A percentile compares a stretch with the other conserved stretches of the same genome.
Conservation (phyloP, 352 stramenopile species). For the Aphanomyces astaci region DNA sequence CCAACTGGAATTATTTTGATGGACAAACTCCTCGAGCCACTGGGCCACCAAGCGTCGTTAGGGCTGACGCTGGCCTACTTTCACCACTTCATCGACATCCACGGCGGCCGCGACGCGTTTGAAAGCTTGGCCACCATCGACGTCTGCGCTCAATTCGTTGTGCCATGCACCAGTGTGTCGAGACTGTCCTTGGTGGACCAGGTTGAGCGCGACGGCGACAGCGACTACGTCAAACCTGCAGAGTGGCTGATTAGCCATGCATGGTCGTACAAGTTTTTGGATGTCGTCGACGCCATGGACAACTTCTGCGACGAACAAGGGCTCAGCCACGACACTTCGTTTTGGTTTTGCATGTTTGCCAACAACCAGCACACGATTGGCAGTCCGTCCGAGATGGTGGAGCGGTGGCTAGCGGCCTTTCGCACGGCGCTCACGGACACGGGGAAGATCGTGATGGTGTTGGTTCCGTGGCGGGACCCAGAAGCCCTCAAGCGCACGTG, state of each 20-base stretch:
- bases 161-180: neutral
- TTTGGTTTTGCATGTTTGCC: conserved; percentile 14
- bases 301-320: neutral
- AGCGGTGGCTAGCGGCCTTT: neutral
- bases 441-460: conserved; percentile 9
- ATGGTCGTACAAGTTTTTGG: conserved; percentile 16
- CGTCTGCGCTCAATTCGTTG: neutral
- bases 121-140: neutral
- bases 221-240: neutral
- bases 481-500: neutral
- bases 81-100: neutral
- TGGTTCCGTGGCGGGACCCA: conserved; percentile 3
- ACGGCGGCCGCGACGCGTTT: conserved; percentile 13
- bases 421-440: neutral
- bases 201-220: neutral
- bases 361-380: conserved; percentile 3
- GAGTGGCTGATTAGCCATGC: conserved; percentile 19
- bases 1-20: too few relatives aligned
- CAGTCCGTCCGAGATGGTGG: neutral
- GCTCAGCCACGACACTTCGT: neutral
- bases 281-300: neutral
- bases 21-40: too few relatives aligned
- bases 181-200: conserved; percentile 3
- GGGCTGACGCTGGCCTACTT: neutral
- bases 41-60: neutral